phyloP scores from a whole-genome alignment of 345 rosid genomes.

The Diplotaxis tenuifolia region DNA sequence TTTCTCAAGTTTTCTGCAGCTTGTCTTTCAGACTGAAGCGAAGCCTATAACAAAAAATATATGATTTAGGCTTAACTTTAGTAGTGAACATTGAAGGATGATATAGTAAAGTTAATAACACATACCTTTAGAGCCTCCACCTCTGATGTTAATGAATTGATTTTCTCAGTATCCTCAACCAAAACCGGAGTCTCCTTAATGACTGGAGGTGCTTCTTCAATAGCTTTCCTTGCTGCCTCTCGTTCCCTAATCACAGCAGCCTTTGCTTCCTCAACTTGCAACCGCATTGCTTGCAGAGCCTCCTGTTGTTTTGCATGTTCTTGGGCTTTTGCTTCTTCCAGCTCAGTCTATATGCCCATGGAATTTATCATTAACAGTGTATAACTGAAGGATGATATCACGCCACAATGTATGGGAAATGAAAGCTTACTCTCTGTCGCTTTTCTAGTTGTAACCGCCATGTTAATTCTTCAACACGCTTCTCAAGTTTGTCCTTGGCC shows the following conservation, averaged over 20 bases:
- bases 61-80: not conserved
- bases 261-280: conserved; percentile 89
- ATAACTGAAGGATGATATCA: conserved; percentile 1
- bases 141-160: conserved; percentile 64
- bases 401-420: conserved; percentile 11
- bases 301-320: conserved; percentile 86
- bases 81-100: not conserved
- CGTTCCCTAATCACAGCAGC: conserved; percentile 69
- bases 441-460: conserved; percentile 98
- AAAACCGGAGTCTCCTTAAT: conserved; percentile 92
- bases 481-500: conserved; percentile 96
- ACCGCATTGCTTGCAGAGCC: conserved; percentile 68
- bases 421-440: conserved; percentile 81
- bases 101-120: conserved; percentile 2
- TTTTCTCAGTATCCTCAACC: conserved; percentile 89
- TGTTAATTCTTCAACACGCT: conserved; percentile 95
- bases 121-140: conserved; percentile 84
- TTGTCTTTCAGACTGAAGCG: conserved; percentile 62
- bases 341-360: conserved; percentile 61
- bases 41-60: conserved; percentile 47
- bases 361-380: not conserved
- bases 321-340: conserved; percentile 94
- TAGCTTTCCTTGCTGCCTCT: conserved; percentile 90
- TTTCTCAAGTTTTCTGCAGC: conserved; percentile 63
- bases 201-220: conserved; percentile 96